Evolutionary conservation across 1,284 basidiomycete genomes (phyloP).

Genomic region (Ceratobasidium sp.): DNA sequence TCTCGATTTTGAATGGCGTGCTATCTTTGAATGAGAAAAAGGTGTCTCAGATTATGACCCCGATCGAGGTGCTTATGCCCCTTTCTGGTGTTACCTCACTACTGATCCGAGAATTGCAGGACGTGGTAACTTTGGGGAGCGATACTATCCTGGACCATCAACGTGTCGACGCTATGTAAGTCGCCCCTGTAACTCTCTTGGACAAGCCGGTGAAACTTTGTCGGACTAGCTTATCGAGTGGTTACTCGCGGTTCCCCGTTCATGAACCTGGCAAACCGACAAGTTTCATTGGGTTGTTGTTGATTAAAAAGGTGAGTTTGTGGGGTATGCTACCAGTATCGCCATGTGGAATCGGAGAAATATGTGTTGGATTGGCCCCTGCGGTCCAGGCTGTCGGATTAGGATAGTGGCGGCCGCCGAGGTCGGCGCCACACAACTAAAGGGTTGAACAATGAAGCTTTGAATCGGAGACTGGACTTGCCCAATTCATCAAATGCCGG

Average conservation of each 20-base stretch:
- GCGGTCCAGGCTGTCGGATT: not conserved
- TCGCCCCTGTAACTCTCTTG: slow-evolving; percentile 44
- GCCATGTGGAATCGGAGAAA: not conserved
- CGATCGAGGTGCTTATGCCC: slow-evolving; percentile 68
- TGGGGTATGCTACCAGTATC: not conserved
- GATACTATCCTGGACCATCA: slow-evolving; percentile 86
- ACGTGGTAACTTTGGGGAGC: slow-evolving; percentile 81
- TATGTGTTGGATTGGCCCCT: not conserved
- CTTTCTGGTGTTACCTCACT: not conserved
- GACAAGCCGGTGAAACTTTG: slow-evolving; percentile 2
- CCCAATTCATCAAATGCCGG: not conserved
- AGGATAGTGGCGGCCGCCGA: not conserved
- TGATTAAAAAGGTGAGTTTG: slow-evolving; percentile 80
- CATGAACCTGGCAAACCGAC: slow-evolving; percentile 81
- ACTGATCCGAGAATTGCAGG: slow-evolving; percentile 62
- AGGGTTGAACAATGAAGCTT: not conserved
- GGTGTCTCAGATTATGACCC: slow-evolving; percentile 89
- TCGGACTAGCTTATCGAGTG: slow-evolving; percentile 72
- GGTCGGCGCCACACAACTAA: not conserved
- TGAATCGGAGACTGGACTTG: not conserved
- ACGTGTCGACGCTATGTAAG: slow-evolving; percentile 79
- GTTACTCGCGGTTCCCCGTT: slow-evolving; percentile 95
- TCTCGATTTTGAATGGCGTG: slow-evolving; percentile 89
- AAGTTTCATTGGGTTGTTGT: slow-evolving; percentile 88
- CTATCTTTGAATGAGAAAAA: slow-evolving; percentile 87